Evolutionary conservation across 371 early-diverging fungal species (phyloP).

Genomic region (Umbelopsis sp.): DNA sequence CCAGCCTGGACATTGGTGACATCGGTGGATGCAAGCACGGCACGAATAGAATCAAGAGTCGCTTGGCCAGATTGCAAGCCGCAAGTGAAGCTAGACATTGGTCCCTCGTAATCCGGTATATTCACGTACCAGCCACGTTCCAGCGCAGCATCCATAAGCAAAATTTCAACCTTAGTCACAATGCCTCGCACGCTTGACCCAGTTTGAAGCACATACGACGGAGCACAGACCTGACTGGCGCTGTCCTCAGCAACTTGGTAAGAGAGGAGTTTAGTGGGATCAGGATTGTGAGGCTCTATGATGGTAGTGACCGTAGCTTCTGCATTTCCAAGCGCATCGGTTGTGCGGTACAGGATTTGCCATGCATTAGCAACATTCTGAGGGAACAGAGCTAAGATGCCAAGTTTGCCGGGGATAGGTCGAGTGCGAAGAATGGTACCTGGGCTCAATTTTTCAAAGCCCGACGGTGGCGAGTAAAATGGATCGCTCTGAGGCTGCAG

Average conservation of each 20-base stretch:
- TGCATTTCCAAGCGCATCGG: conserved; percentile 1
- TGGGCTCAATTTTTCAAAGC: not conserved
- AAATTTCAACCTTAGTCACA: not conserved
- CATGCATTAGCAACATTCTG: conserved; percentile 11
- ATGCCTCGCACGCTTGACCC: not conserved
- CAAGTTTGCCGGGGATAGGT: not conserved
- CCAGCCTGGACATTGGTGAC: not conserved
- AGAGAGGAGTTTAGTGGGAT: not conserved
- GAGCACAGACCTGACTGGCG: not conserved
- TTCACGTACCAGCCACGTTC: conserved; percentile 13
- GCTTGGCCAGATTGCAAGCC: conserved; percentile 6
- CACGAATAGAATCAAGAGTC: conserved; percentile 5
- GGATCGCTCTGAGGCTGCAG: not conserved
- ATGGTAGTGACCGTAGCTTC: conserved; percentile 4
- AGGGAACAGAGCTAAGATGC: not conserved
- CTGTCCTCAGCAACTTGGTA: conserved; percentile 11
- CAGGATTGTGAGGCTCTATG: conserved; percentile 6
- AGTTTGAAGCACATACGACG: conserved; percentile 14
- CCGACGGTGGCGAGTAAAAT: conserved; percentile 1
- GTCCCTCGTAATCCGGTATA: conserved; percentile 2
- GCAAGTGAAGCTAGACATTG: not conserved
- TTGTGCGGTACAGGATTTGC: conserved; percentile 2
- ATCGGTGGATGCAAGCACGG: not conserved
- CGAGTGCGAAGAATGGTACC: conserved; percentile 3
- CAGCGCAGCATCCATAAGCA: conserved; percentile 15